A percentile compares a stretch with the other conserved stretches of the same genome.
Conservation (phyloP, 2,329 filamentous ascomycete species). For the Ophiostoma tasmaniense region DNA sequence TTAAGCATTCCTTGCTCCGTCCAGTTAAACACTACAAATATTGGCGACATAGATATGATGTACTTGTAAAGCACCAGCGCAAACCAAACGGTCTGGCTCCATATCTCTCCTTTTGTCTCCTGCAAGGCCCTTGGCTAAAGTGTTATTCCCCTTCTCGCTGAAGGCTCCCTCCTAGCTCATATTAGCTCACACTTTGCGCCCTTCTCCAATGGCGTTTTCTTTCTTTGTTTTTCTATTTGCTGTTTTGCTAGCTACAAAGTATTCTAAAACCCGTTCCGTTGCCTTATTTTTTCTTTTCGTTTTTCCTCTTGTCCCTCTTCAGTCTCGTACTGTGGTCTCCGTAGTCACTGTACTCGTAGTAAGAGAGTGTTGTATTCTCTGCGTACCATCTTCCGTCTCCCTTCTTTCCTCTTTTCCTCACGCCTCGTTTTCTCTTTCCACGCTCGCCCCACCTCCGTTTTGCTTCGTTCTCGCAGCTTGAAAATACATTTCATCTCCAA, state of each 20-base stretch:
- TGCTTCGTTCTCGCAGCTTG: neutral
- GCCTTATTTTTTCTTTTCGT: neutral
- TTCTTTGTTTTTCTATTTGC: neutral
- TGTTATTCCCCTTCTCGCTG: neutral
- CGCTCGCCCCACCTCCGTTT: neutral
- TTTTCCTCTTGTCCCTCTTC: neutral
- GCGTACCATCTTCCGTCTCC: neutral
- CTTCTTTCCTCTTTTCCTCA: neutral
- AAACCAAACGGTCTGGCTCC: neutral
- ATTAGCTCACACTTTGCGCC: neutral
- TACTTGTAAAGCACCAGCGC: neutral
- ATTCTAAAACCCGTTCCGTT: neutral
- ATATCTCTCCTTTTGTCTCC: neutral
- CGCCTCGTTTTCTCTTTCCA: neutral
- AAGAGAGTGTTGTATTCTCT: neutral
- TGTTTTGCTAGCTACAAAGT: neutral
- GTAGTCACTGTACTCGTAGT: too few relatives aligned
- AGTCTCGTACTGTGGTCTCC: neutral
- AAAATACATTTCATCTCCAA: too few relatives aligned
- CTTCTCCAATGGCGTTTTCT: neutral
- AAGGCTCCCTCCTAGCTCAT: neutral
- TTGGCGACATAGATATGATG: neutral
- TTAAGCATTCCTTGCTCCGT: neutral
- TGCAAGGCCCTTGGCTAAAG: neutral
- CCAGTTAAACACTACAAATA: neutral